Percentiles rank a stretch among this genome's conserved stretches.
These are phyloP conservation scores for Aspergillus texensis DNA, from an alignment of 2,329 filamentous ascomycete genomes.

Conservation along the genomic window DNA sequence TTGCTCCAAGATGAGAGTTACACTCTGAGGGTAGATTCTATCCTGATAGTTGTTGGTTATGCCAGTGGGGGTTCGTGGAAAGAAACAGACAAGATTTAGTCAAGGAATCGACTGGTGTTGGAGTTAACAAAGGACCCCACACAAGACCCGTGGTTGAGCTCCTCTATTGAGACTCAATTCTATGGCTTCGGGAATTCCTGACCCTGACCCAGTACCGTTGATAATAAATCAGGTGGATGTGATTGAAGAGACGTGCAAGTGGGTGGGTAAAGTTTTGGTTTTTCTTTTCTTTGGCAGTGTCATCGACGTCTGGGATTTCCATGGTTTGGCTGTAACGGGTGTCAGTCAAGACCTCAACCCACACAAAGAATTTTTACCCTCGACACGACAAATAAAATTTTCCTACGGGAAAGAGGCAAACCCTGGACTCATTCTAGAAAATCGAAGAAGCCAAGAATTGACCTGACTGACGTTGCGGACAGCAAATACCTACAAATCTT, in stretches of 20 bases:
- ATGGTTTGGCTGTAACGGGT: not conserved
- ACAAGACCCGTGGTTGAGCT: slow-evolving; percentile 2
- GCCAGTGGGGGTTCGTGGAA: not conserved
- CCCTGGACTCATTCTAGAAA: not conserved
- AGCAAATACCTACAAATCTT: not conserved
- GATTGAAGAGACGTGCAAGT: not conserved
- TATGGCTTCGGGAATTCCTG: slow-evolving; percentile 1
- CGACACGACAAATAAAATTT: not conserved
- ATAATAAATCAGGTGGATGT: not conserved
- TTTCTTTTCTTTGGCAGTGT: not conserved
- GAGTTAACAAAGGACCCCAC: not conserved
- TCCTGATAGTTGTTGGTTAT: not conserved
- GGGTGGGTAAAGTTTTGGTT: not conserved
- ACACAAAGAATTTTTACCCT: not conserved
- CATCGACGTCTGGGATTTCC: not conserved
- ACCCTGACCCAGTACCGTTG: slow-evolving; percentile 1
- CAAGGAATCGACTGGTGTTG: not conserved
- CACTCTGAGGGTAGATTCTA: not conserved
- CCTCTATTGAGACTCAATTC: not conserved
- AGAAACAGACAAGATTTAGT: not conserved
- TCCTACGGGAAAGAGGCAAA: not conserved
- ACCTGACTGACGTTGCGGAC: not conserved
- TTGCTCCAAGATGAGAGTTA: slow-evolving; percentile 1
- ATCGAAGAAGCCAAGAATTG: not conserved
- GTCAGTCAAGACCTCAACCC: too few relatives aligned